These are phyloP conservation scores for Penicillium daleae DNA, from an alignment of 495 filamentous ascomycete species.

Conservation along the genomic window DNA sequence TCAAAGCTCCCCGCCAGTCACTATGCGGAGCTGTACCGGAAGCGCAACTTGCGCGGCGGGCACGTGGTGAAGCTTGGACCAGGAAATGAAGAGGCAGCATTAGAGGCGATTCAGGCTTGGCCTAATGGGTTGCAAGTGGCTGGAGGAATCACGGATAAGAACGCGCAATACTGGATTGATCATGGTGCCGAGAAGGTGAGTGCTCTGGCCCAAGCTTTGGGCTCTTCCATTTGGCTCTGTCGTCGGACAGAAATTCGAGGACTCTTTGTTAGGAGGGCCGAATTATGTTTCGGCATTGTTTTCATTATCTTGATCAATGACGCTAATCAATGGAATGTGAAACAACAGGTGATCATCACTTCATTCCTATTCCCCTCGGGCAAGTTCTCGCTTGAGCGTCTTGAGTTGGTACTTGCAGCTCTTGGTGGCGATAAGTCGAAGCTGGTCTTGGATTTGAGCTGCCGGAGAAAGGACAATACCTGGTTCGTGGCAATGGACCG, in stretches of 20 bases:
- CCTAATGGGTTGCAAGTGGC: constrained; percentile 80
- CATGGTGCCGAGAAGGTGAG: constrained; percentile 87
- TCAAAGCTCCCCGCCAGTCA: constrained; percentile 79
- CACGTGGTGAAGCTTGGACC: constrained; percentile 97
- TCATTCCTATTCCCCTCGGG: constrained; percentile 83
- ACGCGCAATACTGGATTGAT: constrained; percentile 85
- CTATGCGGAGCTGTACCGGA: constrained; percentile 78
- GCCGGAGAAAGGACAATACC: constrained; percentile 68
- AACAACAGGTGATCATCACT: constrained; percentile 82
- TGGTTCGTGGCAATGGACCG: constrained; percentile 99
- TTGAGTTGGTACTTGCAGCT: constrained; percentile 70
- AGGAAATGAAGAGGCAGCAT: constrained; percentile 79
- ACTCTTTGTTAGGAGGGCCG: background rate
- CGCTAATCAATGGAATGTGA: constrained; percentile 29
- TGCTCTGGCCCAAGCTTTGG: background rate
- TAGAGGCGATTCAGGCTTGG: constrained; percentile 77
- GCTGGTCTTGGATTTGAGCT: constrained; percentile 94
- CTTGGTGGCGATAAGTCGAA: constrained; percentile 75
- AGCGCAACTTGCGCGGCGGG: constrained; percentile 71
- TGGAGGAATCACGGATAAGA: constrained; percentile 84
- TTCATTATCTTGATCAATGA: constrained; percentile 14
- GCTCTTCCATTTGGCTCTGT: background rate
- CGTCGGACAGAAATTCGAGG: no score
- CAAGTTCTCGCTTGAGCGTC: constrained; percentile 72
- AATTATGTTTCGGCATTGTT: constrained; percentile 1